These are phyloP conservation scores for Raffaelea deltoideospora DNA, from an alignment of 2,329 filamentous ascomycete species.

Conservation along the genomic window DNA sequence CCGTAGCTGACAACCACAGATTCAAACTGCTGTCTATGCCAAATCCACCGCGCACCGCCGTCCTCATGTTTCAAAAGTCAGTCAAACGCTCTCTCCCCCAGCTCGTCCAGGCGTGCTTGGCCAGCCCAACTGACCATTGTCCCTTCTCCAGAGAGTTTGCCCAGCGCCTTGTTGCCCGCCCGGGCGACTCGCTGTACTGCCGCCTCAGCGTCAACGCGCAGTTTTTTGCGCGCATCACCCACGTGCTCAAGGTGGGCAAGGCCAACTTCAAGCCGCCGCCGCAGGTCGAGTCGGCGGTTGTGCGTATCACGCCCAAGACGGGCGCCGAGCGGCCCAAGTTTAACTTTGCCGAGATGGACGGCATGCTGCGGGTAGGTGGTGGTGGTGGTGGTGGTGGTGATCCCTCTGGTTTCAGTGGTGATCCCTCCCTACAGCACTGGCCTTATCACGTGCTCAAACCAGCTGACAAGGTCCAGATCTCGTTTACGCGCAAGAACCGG, in stretches of 20 bases:
- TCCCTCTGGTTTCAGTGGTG: no score
- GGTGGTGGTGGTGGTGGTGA: no score
- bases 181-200: constrained; percentile 79
- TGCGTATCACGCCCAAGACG: constrained; percentile 75
- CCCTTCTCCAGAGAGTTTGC: constrained; percentile 58
- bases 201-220: constrained; percentile 87
- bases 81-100: not conserved
- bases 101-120: no score
- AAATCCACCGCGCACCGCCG: constrained; percentile 57
- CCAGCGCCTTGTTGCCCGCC: constrained; percentile 72
- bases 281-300: constrained; percentile 80
- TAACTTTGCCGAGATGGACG: constrained; percentile 91
- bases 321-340: constrained; percentile 67
- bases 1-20: not conserved
- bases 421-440: no score
- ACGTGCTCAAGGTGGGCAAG: constrained; percentile 85
- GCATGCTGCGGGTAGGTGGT: constrained; percentile 48
- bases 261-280: constrained; percentile 93
- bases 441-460: no score
- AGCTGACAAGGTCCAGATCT: constrained; percentile 47
- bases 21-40: constrained; percentile 71
- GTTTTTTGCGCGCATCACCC: constrained; percentile 56
- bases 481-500: constrained; percentile 79
- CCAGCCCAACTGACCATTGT: no score
- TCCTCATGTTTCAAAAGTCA: constrained; percentile 60